Base-by-base conservation (phyloP, 2,329 filamentous ascomycete species). In the Calonectria pteridis region DNA sequence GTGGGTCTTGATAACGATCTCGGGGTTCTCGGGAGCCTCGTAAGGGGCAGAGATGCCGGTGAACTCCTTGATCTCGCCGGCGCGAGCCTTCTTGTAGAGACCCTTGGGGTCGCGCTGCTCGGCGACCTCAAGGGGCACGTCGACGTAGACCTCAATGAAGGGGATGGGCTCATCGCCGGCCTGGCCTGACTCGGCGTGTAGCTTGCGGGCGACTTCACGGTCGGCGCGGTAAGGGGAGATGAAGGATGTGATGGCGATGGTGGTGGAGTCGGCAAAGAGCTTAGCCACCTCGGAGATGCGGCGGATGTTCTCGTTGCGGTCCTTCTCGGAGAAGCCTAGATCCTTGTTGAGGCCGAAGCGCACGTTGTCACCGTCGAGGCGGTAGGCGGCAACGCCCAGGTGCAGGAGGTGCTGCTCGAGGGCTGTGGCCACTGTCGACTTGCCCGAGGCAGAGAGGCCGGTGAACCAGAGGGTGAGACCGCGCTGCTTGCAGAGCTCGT, bases 381-480 rank as follows among this genome's bases (percentile, higher is more conserved):
- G 93, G 91, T 99, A 99, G 74, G 96, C 94, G 70, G 93, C 88
- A 66, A 97, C 88, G 53, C 93, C 94, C 14, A 95, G 90, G 85
- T 98, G 95, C 70, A 99, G 92, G 40, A 99, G 93, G 85, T 98
- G 95, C 88, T 98, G 96, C 89, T 99, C 97, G 50, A 99, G 94
- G 20, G 97, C 97, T 3, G 95, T 98, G 69, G 97, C 97, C 76
- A 99, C 95, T 72, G 97, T 99, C 67, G 96, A 98, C 88, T 99
- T 99, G 83, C 97, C 97, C 0, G 95, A 98, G 66, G 96, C 97
- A 46, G 95, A 98, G 77, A 99, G 94, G 69, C 97, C 97, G 1
- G 97, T 99, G 84, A 99, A 94, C 97, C 97, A 99, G 87, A 99
- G 93, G 72, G 97, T 99, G 84, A 97, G 93, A 84, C 97, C 97